Evolutionary conservation across 2,329 filamentous ascomycete genomes (phyloP), one percentile per base, ranked within the genome.

Genomic region (Calonectria montana): DNA sequence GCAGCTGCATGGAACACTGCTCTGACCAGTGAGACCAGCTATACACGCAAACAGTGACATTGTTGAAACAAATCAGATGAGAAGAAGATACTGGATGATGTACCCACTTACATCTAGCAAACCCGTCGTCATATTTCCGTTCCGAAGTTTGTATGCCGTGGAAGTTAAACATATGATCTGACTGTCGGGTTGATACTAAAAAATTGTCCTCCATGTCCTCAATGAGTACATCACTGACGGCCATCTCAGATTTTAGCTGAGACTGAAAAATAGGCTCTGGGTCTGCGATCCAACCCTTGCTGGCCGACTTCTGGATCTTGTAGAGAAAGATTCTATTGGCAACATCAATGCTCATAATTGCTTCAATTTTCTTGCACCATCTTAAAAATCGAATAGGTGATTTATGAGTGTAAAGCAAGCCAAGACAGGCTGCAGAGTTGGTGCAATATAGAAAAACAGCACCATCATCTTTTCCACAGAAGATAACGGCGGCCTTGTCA

Each of bases 391-490:
- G 77, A 48, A 83, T 74, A 9, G 75, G 53, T 2, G 73, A 76
- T 65, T 80, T 78, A 67, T 83, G 82, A 25, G 57, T 71, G 70
- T 81, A 82, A 23, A 84, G 76, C 25, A 65, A 75, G 23, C 73
- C 55, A 39, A 81, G 48, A 43, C 74, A 37, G 31, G 15, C n/a
- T 29, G 70, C 72, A 10, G 59, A 71, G 27, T 65, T 67, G 9
- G 67, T 48, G 37, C 78, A 72, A 62, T 83, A 83, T 1, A 82
- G 37, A 16, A 71, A 75, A 21, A 85, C 79, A 1, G 79, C 77
- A 18, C 83, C 83, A 70, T 85, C 80, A 67, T 81, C 77, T 59
- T 81, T 83, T 31, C 83, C 83, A 59, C 82, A 84, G 62, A 84
- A 80, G 13, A 82, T 69, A 18, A 80, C 73, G 7, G 78, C 74